A percentile compares a stretch with the other conserved stretches of the same genome.
Conservation (phyloP, 1,284 basidiomycete species). For the Pseudomicrostroma phylloplanum region DNA sequence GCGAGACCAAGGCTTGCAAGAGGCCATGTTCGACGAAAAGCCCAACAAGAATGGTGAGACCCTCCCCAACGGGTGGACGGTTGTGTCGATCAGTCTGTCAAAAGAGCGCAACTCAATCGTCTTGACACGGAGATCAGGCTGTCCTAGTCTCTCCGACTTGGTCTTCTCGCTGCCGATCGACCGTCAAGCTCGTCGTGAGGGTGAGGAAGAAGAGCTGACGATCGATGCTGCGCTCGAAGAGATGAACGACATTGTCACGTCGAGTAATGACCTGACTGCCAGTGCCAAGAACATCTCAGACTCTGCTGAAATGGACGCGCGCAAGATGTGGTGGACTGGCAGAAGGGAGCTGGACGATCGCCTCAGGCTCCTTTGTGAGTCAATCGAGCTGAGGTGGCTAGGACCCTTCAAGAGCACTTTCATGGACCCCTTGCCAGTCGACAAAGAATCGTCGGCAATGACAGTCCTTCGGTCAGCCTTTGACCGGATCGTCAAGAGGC, state of each 20-base stretch:
- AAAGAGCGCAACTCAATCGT: slow-evolving; percentile 77
- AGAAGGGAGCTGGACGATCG: slow-evolving; percentile 69
- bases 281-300: not conserved
- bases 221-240: slow-evolving; percentile 70
- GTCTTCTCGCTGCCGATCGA: slow-evolving; percentile 75
- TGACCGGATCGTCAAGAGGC: slow-evolving; percentile 39
- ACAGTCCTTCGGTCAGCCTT: slow-evolving; percentile 19
- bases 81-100: slow-evolving; percentile 75
- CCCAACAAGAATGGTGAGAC: slow-evolving; percentile 3
- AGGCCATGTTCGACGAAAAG: not conserved
- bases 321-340: slow-evolving; percentile 73
- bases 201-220: slow-evolving; percentile 64
- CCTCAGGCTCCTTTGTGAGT: slow-evolving; percentile 68
- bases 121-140: slow-evolving; percentile 63
- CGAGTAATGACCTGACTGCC: slow-evolving; percentile 60
- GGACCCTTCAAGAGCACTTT: slow-evolving; percentile 73
- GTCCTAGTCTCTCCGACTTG: not conserved
- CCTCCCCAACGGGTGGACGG: slow-evolving; percentile 75
- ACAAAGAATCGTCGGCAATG: not conserved
- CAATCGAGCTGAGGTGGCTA: slow-evolving; percentile 91
- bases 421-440: not conserved
- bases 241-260: slow-evolving; percentile 68
- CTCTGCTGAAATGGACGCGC: slow-evolving; percentile 58
- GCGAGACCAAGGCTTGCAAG: not conserved
- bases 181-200: slow-evolving; percentile 69